Base-by-base conservation (phyloP, 331 rosid species). In the Malus hybrid region DNA sequence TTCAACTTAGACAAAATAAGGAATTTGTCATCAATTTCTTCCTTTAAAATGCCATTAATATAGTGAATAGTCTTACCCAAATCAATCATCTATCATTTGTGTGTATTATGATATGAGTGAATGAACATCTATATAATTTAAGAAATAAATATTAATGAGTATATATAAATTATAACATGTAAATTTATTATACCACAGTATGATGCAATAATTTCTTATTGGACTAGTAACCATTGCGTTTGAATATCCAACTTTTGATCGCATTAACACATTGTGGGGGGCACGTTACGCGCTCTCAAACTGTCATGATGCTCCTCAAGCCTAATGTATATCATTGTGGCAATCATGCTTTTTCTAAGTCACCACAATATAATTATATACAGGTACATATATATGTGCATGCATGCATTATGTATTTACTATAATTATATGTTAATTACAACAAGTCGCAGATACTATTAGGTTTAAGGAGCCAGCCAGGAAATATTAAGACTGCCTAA, bases 211-310 rank as follows among this genome's bases (percentile, higher is more conserved):
- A 42, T 42, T 42, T 42, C 14, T 42, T 42, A 10, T 42, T 42
- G 64, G n/a, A 8, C 63, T 15, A 68, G 71, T 60, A 69, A 44
- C 60, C 67, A 56, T 19, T 50, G 22, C 20, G 12, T 46, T 46
- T 62, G 27, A 9, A 27, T 29, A 7, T 50, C 48, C 32, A 24
- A 31, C 72, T 71, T 50, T 71, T 71, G 65, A 71, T 52, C 68
- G 55, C 78, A 72, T 78, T 72, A 34, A 71, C 71, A 42, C 73
- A 34, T 11, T 13, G 77, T 78, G 81, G 81, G 76, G 11, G 73
- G 12, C 76, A 78, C 56, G 18, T 65, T 65, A 10, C 24, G 32
- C 29, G 28, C 66, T 60, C 81, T 70, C 71, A 24, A 22, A 10
- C 65, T 11, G 32, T 32, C 65, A 15, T 71, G 50, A 27, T 71